phyloP scores from a whole-genome alignment of 225 moss, liverwort and hornwort species.

The Asterella californica region DNA sequence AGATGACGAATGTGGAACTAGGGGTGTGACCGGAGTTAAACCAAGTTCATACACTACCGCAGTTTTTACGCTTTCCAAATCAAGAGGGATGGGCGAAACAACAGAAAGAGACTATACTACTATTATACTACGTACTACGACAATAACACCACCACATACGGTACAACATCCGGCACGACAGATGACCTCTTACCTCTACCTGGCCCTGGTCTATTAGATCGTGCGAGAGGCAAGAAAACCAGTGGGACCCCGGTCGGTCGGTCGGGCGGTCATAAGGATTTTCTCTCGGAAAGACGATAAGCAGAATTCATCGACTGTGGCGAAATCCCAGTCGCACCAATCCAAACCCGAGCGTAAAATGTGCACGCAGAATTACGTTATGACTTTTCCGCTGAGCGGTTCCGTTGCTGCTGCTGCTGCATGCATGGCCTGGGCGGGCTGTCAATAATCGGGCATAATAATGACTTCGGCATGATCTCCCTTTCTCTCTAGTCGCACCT shows the following conservation, averaged over 20 bases:
- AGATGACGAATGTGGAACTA: background rate
- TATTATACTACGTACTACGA: background rate
- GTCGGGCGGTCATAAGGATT: slow-evolving; percentile 1
- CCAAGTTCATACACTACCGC: slow-evolving; percentile 5
- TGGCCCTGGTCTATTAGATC: background rate
- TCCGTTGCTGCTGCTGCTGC: background rate
- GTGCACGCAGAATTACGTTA: background rate
- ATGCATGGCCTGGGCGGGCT: background rate
- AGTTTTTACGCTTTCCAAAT: background rate
- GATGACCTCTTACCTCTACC: background rate
- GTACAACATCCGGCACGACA: background rate
- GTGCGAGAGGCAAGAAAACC: background rate
- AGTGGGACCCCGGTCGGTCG: slow-evolving; percentile 11
- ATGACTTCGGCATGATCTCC: background rate
- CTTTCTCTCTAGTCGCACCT: background rate
- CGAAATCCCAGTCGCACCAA: background rate
- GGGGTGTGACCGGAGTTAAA: background rate
- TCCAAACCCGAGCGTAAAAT: background rate
- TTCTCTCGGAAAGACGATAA: background rate
- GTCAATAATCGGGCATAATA: background rate
- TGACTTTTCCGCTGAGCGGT: background rate
- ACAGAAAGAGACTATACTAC: background rate
- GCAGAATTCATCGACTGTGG: background rate
- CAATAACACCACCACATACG: background rate
- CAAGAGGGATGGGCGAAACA: background rate